Percentiles rank a stretch among this genome's conserved stretches.
These are phyloP conservation scores for Escovopsis weberi DNA, from an alignment of 2,329 filamentous ascomycete genomes.

Conservation along the genomic window DNA sequence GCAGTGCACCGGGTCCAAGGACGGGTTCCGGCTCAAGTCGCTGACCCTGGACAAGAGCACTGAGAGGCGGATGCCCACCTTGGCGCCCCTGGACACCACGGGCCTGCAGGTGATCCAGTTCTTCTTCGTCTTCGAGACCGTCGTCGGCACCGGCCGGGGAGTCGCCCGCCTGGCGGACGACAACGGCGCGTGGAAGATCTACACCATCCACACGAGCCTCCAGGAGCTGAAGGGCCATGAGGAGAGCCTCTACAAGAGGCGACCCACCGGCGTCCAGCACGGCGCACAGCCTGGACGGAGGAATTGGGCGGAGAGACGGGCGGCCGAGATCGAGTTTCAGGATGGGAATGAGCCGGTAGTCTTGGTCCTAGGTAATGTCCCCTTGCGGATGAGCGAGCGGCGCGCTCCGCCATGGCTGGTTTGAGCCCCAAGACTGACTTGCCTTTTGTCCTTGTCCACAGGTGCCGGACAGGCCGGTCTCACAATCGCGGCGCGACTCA, in stretches of 20 bases:
- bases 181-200: conserved; percentile 41
- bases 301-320: conserved; percentile 46
- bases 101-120: conserved; percentile 40
- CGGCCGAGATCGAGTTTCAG: conserved; percentile 30
- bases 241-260: conserved; percentile 29
- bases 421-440: too few species aligned
- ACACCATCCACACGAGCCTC: conserved; percentile 47
- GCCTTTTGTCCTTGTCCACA: conserved; percentile 8
- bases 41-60: conserved; percentile 33
- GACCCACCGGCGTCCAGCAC: conserved; percentile 42
- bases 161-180: conserved; percentile 35
- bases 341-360: conserved; percentile 38
- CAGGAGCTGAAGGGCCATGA: conserved; percentile 38
- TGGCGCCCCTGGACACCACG: conserved; percentile 31
- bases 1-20: conserved; percentile 13
- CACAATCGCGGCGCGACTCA: conserved; percentile 41
- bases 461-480: conserved; percentile 48
- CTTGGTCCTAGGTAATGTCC: conserved; percentile 37
- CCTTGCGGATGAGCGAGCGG: too few species aligned
- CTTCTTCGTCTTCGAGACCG: conserved; percentile 39
- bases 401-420: too few species aligned
- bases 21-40: conserved; percentile 26
- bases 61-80: conserved; percentile 26
- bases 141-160: conserved; percentile 40
- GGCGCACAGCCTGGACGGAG: conserved; percentile 34